A percentile compares a stretch with the other conserved stretches of the same genome.
These are phyloP conservation scores for Botrytis medusae DNA, from an alignment of 2,329 filamentous ascomycete genomes.

Conservation along the genomic window DNA sequence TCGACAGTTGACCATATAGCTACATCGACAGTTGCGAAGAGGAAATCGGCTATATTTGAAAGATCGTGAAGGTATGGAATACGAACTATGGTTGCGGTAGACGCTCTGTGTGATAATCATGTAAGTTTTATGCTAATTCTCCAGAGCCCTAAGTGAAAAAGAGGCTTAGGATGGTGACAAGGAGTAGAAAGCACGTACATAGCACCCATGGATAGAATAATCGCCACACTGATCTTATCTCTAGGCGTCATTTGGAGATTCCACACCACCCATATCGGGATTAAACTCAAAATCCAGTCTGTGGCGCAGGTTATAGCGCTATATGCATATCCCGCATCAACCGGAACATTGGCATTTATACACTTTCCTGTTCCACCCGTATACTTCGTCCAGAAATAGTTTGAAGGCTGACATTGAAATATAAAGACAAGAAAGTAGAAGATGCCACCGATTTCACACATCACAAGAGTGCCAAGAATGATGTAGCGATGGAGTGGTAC, in stretches of 20 bases:
- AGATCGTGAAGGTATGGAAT: conserved; percentile 45
- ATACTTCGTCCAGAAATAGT: conserved; percentile 44
- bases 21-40: conserved; percentile 44
- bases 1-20: conserved; percentile 47
- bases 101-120: conserved; percentile 35
- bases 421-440: conserved; percentile 44
- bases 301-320: conserved; percentile 43
- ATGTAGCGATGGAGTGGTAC: conserved; percentile 38
- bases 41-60: conserved; percentile 40
- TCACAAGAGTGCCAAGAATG: conserved; percentile 40
- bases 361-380: conserved; percentile 40
- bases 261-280: conserved; percentile 46
- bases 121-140: neutral
- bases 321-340: conserved; percentile 43
- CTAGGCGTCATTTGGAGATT: conserved; percentile 44
- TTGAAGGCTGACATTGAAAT: conserved; percentile 43
- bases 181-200: conserved; percentile 37
- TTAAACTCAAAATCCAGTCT: conserved; percentile 45
- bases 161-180: neutral
- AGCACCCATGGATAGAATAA: conserved; percentile 40
- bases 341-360: conserved; percentile 37
- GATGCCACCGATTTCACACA: conserved; percentile 40
- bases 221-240: conserved; percentile 42
- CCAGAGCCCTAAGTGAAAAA: neutral
- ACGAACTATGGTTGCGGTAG: conserved; percentile 45